Evolutionary conservation across 805 yeast species (phyloP).

Genomic region (Metschnikowia lachancei): DNA sequence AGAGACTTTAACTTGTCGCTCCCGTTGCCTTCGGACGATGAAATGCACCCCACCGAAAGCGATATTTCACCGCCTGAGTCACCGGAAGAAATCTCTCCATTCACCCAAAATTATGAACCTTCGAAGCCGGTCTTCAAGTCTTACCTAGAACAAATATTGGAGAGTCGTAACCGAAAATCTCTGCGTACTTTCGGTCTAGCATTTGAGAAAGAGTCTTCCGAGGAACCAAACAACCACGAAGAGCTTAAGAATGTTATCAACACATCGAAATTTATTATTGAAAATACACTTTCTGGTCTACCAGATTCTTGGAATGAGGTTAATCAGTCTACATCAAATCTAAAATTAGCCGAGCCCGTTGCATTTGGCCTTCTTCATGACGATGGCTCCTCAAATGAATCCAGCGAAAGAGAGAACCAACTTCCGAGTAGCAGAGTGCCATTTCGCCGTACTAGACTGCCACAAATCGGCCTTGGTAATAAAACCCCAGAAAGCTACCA

Average conservation of each 20-base stretch:
- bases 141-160: slow-evolving; percentile 34
- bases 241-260: slow-evolving; percentile 7
- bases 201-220: slow-evolving; percentile 11
- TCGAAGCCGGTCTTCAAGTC: slow-evolving; percentile 22
- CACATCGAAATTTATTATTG: slow-evolving; percentile 19
- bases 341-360: slow-evolving; percentile 19
- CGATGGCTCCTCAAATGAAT: slow-evolving; percentile 12
- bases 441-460: slow-evolving; percentile 6
- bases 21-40: slow-evolving; percentile 27
- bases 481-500: slow-evolving; percentile 9
- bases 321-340: neutral
- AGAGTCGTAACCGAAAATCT: slow-evolving; percentile 13
- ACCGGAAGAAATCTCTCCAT: neutral
- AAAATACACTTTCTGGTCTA: slow-evolving; percentile 20
- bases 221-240: slow-evolving; percentile 1
- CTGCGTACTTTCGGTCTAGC: slow-evolving; percentile 4
- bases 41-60: slow-evolving; percentile 11
- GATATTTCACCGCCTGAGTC: neutral
- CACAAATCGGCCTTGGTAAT: slow-evolving; percentile 9
- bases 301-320: slow-evolving; percentile 9
- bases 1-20: slow-evolving; percentile 29
- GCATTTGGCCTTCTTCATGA: slow-evolving; percentile 16
- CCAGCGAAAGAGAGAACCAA: slow-evolving; percentile 14
- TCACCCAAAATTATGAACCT: neutral
- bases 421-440: neutral